Evolutionary conservation across 257 asterid genomes (phyloP).

Genomic region (Gardenia jasminoides): DNA sequence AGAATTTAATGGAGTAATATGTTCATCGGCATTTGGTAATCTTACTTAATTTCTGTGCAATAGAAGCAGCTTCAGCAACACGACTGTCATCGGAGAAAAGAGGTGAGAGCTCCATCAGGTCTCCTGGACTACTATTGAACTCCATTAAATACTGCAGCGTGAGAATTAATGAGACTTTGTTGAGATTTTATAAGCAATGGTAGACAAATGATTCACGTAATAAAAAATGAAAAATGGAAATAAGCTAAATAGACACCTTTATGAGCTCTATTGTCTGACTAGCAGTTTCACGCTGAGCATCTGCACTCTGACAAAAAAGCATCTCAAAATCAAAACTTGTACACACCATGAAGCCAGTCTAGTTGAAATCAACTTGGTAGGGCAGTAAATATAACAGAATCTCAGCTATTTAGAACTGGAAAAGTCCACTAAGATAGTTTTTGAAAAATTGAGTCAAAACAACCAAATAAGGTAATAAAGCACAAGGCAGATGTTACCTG

Average conservation of each 20-base stretch:
- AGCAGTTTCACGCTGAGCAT: conserved; percentile 97
- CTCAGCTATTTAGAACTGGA: not conserved
- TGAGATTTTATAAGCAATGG: conserved; percentile 16
- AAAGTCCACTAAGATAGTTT: not conserved
- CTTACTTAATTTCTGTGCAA: conserved; percentile 98
- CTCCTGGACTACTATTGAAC: conserved; percentile 96
- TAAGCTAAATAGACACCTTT: conserved; percentile 49
- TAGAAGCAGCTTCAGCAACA: conserved; percentile 98
- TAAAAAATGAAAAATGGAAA: not conserved
- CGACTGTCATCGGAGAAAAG: conserved; percentile 97
- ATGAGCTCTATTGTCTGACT: conserved; percentile 95
- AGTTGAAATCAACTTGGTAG: not conserved
- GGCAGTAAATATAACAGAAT: conserved; percentile 2
- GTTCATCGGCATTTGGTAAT: conserved; percentile 17
- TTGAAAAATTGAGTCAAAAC: not conserved
- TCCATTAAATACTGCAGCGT: conserved; percentile 93
- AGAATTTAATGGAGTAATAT: not conserved
- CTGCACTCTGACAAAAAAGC: conserved; percentile 76
- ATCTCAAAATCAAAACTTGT: conserved; percentile 13
- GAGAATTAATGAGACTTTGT: conserved; percentile 17
- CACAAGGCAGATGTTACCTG: conserved; percentile 52
- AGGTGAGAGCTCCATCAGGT: conserved; percentile 96
- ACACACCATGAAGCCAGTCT: not conserved
- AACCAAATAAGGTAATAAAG: conserved; percentile 10
- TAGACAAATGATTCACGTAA: conserved; percentile 1